Evolutionary conservation across 2,329 filamentous ascomycete species (phyloP).

Genomic region (Beauveria pseudobassiana): DNA sequence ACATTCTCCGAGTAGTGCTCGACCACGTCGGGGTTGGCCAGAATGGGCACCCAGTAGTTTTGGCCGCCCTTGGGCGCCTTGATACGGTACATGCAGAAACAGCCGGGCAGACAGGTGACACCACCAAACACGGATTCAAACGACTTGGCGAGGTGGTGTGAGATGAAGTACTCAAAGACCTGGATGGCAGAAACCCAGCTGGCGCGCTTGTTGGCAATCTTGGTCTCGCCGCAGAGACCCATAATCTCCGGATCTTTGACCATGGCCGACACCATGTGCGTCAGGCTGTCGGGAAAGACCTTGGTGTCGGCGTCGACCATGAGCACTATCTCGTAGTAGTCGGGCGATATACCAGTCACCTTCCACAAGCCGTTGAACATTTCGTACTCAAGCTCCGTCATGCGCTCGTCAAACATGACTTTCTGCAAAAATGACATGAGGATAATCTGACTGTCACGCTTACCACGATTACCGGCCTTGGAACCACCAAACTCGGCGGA

Average conservation of each 20-base stretch:
- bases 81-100: slow-evolving; percentile 99
- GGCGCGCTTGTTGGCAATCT: slow-evolving; percentile 96
- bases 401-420: slow-evolving; percentile 99
- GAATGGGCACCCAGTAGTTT: slow-evolving; percentile 98
- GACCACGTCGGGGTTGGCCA: slow-evolving; percentile 96
- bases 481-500: slow-evolving; percentile 72
- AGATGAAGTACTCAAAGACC: slow-evolving; percentile 99
- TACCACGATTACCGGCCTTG: slow-evolving; percentile 95
- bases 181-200: slow-evolving; percentile 97
- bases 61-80: slow-evolving; percentile 97
- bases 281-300: slow-evolving; percentile 95
- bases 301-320: slow-evolving; percentile 99
- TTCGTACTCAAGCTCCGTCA: slow-evolving; percentile 98
- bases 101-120: slow-evolving; percentile 96
- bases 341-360: slow-evolving; percentile 93
- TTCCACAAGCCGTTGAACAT: slow-evolving; percentile 99
- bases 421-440: slow-evolving; percentile 99
- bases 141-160: slow-evolving; percentile 91
- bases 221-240: slow-evolving; percentile 97
- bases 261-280: slow-evolving; percentile 98
- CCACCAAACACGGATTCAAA: slow-evolving; percentile 98
- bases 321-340: slow-evolving; percentile 95
- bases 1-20: slow-evolving; percentile 99
- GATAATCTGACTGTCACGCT: slow-evolving; percentile 98
- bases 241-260: slow-evolving; percentile 98